Base-by-base conservation (phyloP, 768 basidiomycete genomes). In the Podaxis sp. region DNA sequence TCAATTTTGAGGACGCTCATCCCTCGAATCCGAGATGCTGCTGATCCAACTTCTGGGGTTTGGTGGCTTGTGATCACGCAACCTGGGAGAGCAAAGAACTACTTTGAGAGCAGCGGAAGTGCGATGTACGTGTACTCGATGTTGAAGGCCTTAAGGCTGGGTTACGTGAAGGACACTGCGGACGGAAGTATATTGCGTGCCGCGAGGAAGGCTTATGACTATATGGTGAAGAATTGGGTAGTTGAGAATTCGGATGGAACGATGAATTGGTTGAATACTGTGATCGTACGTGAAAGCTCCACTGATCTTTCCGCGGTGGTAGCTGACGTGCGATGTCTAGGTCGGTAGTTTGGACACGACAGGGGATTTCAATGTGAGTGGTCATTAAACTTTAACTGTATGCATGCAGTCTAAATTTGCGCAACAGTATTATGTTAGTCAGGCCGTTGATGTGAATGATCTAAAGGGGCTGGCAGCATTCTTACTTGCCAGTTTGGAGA, bases 1-100 rank as follows among this genome's bases (percentile, higher is more conserved):
- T 38, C 59, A 6, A 74, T 76, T 40, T 69, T 80, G 13, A 69
- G 68, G 43, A 71, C 67, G 0, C 70, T 83, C 12, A 71, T 71
- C 0, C 79, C 78, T 2, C 69, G 67, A 17, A 65, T 82, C 7
- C 67, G 67, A 7, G 74, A 72, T 57, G 79, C 79, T 0, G 79
- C 79, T 0, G 79, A 81, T 59, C 69, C 72, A 3, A 59, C 55
- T 2, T 72, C 70, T 12, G 80, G 79, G 19, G 80, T 73, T 15
- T 83, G 81, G 80, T 82, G 81, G 82, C 73, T 82, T 29, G 80
- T 83, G n/a, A 72, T 82, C 27, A 79, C 77, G 9, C 77, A 82
- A 65, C 79, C 81, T 15, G 79, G 79, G 25, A 67, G 80, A 19
- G 66, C 70, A 27, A 71, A 71, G 40, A 83, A 83, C 64, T 82